A percentile compares a stretch with the other conserved stretches of the same genome.
Conservation (phyloP, 2,329 filamentous ascomycete genomes). For the Alternaria arborescens region DNA sequence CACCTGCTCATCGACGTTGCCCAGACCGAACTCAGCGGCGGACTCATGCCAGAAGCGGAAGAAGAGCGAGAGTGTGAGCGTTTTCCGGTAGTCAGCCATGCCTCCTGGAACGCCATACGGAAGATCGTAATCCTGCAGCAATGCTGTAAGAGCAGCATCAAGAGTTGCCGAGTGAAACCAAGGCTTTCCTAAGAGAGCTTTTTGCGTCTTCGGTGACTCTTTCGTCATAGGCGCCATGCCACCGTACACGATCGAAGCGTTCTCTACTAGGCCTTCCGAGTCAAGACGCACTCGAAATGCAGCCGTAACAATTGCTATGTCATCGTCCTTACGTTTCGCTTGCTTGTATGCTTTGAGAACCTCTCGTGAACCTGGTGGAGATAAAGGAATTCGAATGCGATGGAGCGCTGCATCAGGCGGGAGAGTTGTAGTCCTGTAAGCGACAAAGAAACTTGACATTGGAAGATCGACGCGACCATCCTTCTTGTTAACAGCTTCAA, state of each 20-base stretch:
- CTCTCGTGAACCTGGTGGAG: slow-evolving; percentile 73
- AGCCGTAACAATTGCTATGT: slow-evolving; percentile 94
- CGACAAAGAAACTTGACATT: slow-evolving; percentile 88
- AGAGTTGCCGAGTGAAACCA: slow-evolving; percentile 83
- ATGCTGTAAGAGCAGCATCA: slow-evolving; percentile 82
- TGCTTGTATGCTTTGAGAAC: slow-evolving; percentile 92
- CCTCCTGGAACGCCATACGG: slow-evolving; percentile 89
- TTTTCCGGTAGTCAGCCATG: slow-evolving; percentile 94
- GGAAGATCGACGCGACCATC: slow-evolving; percentile 66
- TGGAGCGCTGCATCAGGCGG: slow-evolving; percentile 81
- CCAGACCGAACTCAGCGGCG: slow-evolving; percentile 66
- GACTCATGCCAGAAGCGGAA: slow-evolving; percentile 97
- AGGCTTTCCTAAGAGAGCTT: slow-evolving; percentile 75
- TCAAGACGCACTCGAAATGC: slow-evolving; percentile 79
- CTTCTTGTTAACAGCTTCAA: slow-evolving; percentile 78
- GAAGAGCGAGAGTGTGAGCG: slow-evolving; percentile 89
- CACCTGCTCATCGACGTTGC: slow-evolving; percentile 72
- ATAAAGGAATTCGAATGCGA: slow-evolving; percentile 79
- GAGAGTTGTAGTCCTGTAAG: slow-evolving; percentile 84
- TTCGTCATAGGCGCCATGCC: slow-evolving; percentile 93
- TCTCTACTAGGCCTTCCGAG: slow-evolving; percentile 71
- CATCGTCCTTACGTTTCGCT: slow-evolving; percentile 93
- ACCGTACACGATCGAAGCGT: slow-evolving; percentile 84
- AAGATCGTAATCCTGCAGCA: slow-evolving; percentile 85
- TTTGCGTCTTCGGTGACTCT: slow-evolving; percentile 76